Base-by-base conservation (phyloP, 169 alveolate genomes). In the Plasmodium falciparum region DNA sequence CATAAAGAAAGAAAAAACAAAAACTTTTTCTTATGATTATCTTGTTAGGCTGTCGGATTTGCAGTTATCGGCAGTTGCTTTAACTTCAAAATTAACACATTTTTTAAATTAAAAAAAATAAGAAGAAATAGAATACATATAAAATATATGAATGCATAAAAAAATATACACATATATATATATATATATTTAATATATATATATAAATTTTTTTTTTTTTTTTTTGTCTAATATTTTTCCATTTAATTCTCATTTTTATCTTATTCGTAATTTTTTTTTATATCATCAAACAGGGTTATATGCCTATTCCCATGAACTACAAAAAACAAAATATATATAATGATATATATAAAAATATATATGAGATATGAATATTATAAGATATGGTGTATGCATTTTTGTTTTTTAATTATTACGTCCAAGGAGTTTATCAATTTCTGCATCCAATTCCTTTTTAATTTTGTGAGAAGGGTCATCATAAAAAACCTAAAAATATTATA, bases 31-130 rank as follows among this genome's bases (percentile, higher is more conserved):
- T 39, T 76, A 65, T 20, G 75, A 76, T 20, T 76, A 76, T 29
- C 29, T 65, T 45, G 24, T 76, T 22, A 50, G 75, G n/a, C 39
- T 76, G 22, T 76, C 89, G 3, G 89, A 76, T 26, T 70, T 76
- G 12, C 52, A 67, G 7, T 69, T 76, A 13, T 76, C 89, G 1
- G 12, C 89, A 1, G 45, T 63, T 45, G 39, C 89, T 20, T 39
- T 76, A 17, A 49, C 78, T 50, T 58, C 73, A 50, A 76, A 76
- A 43, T 56, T 76, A 2, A 65, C 89, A n/a, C 70, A 76, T 50
- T 76, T 76, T 50, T 65, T 76, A 50, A 76, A 76, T 65, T 67
- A 56, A 62, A 62, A 62, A 26, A 12, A 45, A 58, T 6, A 6
- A 17, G 17, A 70, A 26, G 3, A 52, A 54, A 45, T 22, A 11